phyloP scores from a whole-genome alignment of 345 rosid species.

The Euphorbia tirucalli region DNA sequence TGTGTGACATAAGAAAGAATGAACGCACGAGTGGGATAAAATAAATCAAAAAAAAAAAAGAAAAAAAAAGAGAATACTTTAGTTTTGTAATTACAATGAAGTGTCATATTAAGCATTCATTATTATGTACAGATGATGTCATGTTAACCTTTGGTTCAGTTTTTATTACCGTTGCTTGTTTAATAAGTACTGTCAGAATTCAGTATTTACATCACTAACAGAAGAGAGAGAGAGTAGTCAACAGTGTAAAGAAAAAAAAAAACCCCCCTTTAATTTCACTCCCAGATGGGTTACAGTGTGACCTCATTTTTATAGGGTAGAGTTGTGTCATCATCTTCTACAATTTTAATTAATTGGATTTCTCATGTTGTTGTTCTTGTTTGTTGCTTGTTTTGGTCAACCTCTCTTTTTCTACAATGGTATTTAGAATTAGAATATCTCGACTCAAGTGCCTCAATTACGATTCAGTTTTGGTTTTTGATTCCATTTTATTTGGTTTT shows the following conservation, averaged over 20 bases:
- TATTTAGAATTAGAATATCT: not conserved
- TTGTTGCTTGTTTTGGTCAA: not conserved
- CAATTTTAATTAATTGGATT: not conserved
- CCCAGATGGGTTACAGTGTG: slow-evolving; percentile 12
- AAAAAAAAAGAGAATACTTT: not conserved
- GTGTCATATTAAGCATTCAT: slow-evolving; percentile 28
- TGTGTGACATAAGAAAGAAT: too few relatives aligned
- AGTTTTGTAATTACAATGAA: not conserved
- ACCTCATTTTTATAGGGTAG: slow-evolving; percentile 17
- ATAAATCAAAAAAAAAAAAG: too few relatives aligned
- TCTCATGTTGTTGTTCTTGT: not conserved
- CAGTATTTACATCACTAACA: not conserved
- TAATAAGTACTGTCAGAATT: slow-evolving; percentile 28
- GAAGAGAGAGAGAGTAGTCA: not conserved
- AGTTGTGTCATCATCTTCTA: not conserved
- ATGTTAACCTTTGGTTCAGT: slow-evolving; percentile 1
- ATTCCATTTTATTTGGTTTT: not conserved
- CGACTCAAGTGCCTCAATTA: not conserved
- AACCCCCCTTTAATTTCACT: slow-evolving; percentile 3
- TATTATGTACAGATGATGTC: slow-evolving; percentile 31
- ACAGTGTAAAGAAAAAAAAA: slow-evolving; percentile 1
- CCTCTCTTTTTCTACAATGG: slow-evolving; percentile 16
- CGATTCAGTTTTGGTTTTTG: too few relatives aligned
- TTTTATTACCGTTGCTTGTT: slow-evolving; percentile 29
- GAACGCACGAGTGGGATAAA: not conserved